phyloP scores from a whole-genome alignment of 2,329 filamentous ascomycete species.

The Mollisiaceae sp. region DNA sequence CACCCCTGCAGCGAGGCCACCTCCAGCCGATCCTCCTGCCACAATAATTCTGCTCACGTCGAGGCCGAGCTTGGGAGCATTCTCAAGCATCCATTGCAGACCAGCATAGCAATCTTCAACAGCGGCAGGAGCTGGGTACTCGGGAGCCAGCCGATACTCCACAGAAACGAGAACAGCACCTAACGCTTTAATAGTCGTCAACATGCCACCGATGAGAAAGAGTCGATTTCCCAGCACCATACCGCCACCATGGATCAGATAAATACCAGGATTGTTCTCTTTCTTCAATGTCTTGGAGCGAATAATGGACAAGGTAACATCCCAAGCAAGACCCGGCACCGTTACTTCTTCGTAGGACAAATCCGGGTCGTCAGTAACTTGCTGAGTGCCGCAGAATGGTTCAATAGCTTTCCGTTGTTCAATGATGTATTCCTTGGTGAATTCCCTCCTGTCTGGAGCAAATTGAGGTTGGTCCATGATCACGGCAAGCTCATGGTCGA shows the following conservation, averaged over 20 bases:
- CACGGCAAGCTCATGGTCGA: background rate
- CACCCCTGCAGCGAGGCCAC: slow-evolving; percentile 59
- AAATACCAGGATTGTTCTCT: slow-evolving; percentile 18
- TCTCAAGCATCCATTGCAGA: slow-evolving; percentile 47
- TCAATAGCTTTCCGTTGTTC: background rate
- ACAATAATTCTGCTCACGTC: slow-evolving; percentile 55
- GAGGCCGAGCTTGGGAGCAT: slow-evolving; percentile 47
- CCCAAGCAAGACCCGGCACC: slow-evolving; percentile 18
- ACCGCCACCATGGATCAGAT: slow-evolving; percentile 58
- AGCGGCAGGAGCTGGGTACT: slow-evolving; percentile 58
- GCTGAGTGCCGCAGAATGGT: background rate
- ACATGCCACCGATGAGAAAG: slow-evolving; percentile 45
- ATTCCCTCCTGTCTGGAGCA: background rate
- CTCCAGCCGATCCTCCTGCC: slow-evolving; percentile 61
- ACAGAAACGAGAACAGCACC: slow-evolving; percentile 56
- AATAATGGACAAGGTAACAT: slow-evolving; percentile 24
- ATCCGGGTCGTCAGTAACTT: background rate
- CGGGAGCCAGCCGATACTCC: slow-evolving; percentile 63
- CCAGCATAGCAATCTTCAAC: slow-evolving; percentile 57
- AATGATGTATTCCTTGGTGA: background rate
- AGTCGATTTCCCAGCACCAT: slow-evolving; percentile 36
- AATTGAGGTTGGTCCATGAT: background rate
- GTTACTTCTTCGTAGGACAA: slow-evolving; percentile 19
- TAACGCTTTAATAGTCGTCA: slow-evolving; percentile 53
- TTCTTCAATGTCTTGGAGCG: background rate